Evolutionary conservation across 1,284 basidiomycete species (phyloP), one percentile per base, ranked within the genome.

Genomic region (Naganishia cerealis): DNA sequence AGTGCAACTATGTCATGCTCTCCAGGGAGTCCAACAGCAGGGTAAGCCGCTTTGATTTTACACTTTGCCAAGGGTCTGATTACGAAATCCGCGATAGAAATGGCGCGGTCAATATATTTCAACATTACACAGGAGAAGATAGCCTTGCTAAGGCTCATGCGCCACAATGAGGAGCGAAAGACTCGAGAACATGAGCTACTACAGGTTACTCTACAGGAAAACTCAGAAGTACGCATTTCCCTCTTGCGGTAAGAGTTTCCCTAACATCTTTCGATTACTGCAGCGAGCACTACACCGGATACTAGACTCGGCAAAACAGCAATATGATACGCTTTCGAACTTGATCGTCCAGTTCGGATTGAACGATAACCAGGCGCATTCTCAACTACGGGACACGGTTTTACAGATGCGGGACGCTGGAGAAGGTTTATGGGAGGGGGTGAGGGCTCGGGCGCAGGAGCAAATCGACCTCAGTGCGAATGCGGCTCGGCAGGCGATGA

Each of bases 1-100:
- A 79, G 80, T 76, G 15, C 74, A 75, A 66, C 73, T 79, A 1
- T 79, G 80, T 68, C 71, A 73, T 57, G 75, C 74, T 0, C 56
- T 79, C 7, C 70, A 73, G 1, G 71, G 74, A 2, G 70, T 70
- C 3, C 72, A 68, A 9, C 69, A 76, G 65, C 67, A 72, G 26
- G 72, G 78, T 78, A 38, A 57, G 74, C 42, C 1, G 26, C 16
- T 48, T 38, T 10, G 1, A 24, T n/a, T 26, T n/a, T 21, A 16
- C 13, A 39, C 3, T 15, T 26, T 42, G 36, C n/a, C 1, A n/a
- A 6, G 4, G 2, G 18, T 21, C 46, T 50, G 46, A n/a, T 54
- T 7, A 50, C 42, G n/a, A 15, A 9, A n/a, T 40, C 7, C 13
- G 16, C 15, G 1, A 55, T 57, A 78, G 77, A 76, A 16, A 67